Evolutionary conservation across 2,329 filamentous ascomycete genomes (phyloP), one percentile per base, ranked within the genome.

Genomic region (Zymoseptoria ardabiliae): DNA sequence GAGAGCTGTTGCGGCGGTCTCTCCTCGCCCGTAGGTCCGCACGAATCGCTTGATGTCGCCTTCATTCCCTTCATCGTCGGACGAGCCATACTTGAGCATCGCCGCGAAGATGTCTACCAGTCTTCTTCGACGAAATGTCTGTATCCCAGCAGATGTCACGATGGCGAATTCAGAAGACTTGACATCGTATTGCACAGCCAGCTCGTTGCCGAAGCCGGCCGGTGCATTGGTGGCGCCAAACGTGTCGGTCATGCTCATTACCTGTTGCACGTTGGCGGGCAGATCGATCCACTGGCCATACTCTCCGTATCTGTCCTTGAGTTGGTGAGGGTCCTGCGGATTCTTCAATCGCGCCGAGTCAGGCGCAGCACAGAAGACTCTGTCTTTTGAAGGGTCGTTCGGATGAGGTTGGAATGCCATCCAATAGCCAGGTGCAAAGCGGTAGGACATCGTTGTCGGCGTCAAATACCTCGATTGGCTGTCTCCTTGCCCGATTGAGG

Each of bases 141-240:
- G 91, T 56, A 99, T 85, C 2, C 94, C 94, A 13, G 85, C 91
- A 68, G 94, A 96, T 30, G 94, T 97, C 57, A 99, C 81, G 53
- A 99, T 85, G 1, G 93, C 94, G 64, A 97, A 86, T 71, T 99
- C 93, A 55, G 88, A 85, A 0, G 88, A 82, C 0, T 86, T 80
- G 61, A 89, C 82, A 69, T 99, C 94, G 68, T 94, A 99, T 68
- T 99, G 95, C n/a, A 96, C 88, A 1, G 94, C 91, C 58, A 97
- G 79, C 75, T 99, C 94, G 67, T 99, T 99, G 10, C 93, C 92
- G 69, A 96, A 97, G 0, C 92, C 93, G 21, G 85, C 72, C 0
- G 90, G 89, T 23, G 84, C 82, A 10, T 76, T 77, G 0, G 85
- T 81, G 9, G 89, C 88, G 17, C 85, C 82, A 66, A 91, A 93